Base-by-base conservation (phyloP, 345 rosid genomes). In the Arabidopsis arenosa region DNA sequence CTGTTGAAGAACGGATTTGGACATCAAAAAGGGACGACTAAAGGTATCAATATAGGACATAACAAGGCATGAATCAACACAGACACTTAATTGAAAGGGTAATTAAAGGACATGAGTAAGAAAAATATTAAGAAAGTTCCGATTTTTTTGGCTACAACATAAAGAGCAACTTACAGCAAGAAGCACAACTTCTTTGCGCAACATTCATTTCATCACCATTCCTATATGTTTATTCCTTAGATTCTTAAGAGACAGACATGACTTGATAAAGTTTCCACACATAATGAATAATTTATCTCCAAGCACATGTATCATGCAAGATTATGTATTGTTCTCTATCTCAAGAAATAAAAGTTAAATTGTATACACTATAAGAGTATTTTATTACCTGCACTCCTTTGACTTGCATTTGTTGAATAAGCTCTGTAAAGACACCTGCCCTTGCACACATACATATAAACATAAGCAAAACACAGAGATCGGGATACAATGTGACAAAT, bases 371-470 rank as follows among this genome's bases (percentile, higher is more conserved):
- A 43, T 1, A 44, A 77, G 54, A 5, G 8, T 47, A 45, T 0
- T 21, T 67, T 86, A 26, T 67, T 86, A 94, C 98, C 92, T 94
- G 97, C 63, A 89, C 96, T 12, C 98, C 98, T 81, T 89, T 93
- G 63, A 95, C 99, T 85, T 88, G 97, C 93, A 95, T 92, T 79
- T 95, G 99, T 48, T 95, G 99, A 78, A 92, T 87, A 47, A 95
- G 98, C 85, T 95, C 99, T 0, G 99, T 95, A 84, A 95, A 95
- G 14, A 95, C 99, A 77, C 99, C 99, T 94, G 85, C 15, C 63
- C 43, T 75, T 43, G 56, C 52, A 79, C 26, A 63, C 33, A 54
- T 36, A 59, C 14, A 40, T 5, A 51, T n/a, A 3, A n/a, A 65
- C 5, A 49, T 36, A 40, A 62, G 57, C 30, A 47, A 69, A 41